A percentile compares a stretch with the other conserved stretches of the same genome.
These are phyloP conservation scores for Scleroderma bovista DNA, from an alignment of 768 basidiomycete species.

Conservation along the genomic window DNA sequence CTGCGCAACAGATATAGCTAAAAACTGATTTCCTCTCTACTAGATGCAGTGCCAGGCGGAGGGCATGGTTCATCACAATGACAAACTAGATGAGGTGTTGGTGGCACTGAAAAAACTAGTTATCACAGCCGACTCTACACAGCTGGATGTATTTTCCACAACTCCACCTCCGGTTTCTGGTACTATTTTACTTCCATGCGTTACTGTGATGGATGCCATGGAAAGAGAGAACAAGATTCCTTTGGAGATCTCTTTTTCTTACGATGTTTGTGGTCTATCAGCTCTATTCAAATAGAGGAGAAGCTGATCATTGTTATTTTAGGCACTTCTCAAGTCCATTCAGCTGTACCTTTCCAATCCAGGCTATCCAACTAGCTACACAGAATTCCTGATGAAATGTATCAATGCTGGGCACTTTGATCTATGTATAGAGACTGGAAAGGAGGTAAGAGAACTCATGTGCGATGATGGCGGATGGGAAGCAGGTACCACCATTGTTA, in stretches of 20 bases:
- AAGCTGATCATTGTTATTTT: not conserved
- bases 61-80: not conserved
- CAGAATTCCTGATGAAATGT: not conserved
- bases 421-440: not conserved
- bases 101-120: not conserved
- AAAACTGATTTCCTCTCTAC: not conserved
- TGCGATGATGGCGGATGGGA: not conserved
- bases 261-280: not conserved
- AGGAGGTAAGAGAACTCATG: not conserved
- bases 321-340: not conserved
- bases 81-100: not conserved
- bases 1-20: not conserved
- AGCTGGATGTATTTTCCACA: not conserved
- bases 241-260: not conserved
- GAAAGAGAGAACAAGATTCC: not conserved
- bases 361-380: not conserved
- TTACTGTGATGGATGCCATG: not conserved
- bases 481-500: not conserved
- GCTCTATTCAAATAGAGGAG: no score
- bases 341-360: not conserved
- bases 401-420: not conserved
- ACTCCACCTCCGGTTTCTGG: not conserved
- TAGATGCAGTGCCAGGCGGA: not conserved
- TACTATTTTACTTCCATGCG: not conserved
- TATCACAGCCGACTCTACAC: not conserved